Percentiles rank a stretch among this genome's conserved stretches.
phyloP scores from a whole-genome alignment of 148 eudicot species.

The Diospyros lotus region DNA sequence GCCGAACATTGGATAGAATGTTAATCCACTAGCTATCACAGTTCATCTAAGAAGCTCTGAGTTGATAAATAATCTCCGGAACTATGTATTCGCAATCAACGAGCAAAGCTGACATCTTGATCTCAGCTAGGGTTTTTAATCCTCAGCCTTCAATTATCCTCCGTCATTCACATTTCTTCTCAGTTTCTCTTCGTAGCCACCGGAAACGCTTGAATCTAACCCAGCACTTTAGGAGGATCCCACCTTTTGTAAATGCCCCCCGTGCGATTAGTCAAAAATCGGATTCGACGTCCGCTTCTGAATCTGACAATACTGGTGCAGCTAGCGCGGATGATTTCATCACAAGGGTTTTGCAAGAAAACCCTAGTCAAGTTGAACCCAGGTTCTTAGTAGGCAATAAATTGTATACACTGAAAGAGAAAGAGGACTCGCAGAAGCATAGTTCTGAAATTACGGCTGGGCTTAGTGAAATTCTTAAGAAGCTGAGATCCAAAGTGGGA shows the following conservation, averaged over 20 bases:
- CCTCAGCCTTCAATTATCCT: slow-evolving; percentile 21
- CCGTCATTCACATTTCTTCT: slow-evolving; percentile 13
- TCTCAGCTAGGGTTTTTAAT: slow-evolving; percentile 31
- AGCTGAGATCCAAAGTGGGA: slow-evolving; percentile 34
- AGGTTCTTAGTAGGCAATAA: slow-evolving; percentile 47
- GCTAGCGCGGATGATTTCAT: slow-evolving; percentile 52
- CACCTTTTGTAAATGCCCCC: slow-evolving; percentile 18
- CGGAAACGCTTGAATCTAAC: slow-evolving; percentile 9
- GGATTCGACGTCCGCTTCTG: slow-evolving; percentile 16
- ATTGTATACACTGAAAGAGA: slow-evolving; percentile 59
- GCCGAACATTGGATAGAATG: background rate
- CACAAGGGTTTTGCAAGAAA: slow-evolving; percentile 73
- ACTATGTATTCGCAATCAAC: slow-evolving; percentile 14
- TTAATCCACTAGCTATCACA: background rate
- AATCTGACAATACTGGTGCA: slow-evolving; percentile 7
- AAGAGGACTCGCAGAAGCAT: slow-evolving; percentile 33
- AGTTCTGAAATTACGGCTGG: slow-evolving; percentile 17
- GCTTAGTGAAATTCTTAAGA: slow-evolving; percentile 36
- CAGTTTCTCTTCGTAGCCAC: slow-evolving; percentile 21
- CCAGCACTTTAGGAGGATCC: slow-evolving; percentile 1
- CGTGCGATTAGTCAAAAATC: slow-evolving; percentile 25
- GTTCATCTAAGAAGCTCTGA: slow-evolving; percentile 4
- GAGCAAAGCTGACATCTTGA: slow-evolving; percentile 18
- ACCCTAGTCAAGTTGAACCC: slow-evolving; percentile 92
- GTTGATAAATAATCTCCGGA: slow-evolving; percentile 6